A percentile compares a stretch with the other conserved stretches of the same genome.
These are phyloP conservation scores for Botrytis squamosa DNA, from an alignment of 2,329 filamentous ascomycete species.

Conservation along the genomic window DNA sequence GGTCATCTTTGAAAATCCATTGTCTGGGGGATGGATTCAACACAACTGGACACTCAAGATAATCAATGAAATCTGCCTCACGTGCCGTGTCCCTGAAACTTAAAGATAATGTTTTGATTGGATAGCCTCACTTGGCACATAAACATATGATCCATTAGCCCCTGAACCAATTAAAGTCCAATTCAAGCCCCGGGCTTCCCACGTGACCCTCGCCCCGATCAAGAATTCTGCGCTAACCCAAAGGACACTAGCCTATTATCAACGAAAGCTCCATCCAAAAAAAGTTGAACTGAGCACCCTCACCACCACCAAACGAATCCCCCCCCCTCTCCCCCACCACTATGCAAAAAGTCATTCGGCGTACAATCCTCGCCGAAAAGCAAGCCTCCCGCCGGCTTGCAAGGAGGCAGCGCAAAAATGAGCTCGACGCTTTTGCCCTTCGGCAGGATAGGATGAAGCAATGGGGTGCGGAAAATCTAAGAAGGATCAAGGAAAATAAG, in stretches of 20 bases:
- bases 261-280: conserved; percentile 23
- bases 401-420: conserved; percentile 39
- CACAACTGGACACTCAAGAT: background rate
- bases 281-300: conserved; percentile 18
- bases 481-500: conserved; percentile 49
- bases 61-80: background rate
- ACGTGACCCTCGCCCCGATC: background rate
- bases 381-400: conserved; percentile 53
- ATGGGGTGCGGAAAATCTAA: conserved; percentile 6
- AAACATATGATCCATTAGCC: background rate
- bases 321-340: conserved; percentile 25
- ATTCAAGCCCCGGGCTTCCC: background rate
- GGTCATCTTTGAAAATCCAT: background rate
- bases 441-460: background rate
- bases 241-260: conserved; percentile 9
- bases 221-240: background rate
- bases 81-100: background rate
- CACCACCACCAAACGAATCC: conserved; percentile 15
- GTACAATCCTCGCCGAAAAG: conserved; percentile 64
- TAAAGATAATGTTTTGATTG: conserved; percentile 10
- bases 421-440: background rate
- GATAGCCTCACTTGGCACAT: background rate
- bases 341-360: conserved; percentile 72
- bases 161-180: conserved; percentile 15
- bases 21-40: background rate